Percentiles rank a stretch among this genome's conserved stretches.
Evolutionary conservation across 306 rosid species (phyloP).

Genomic region (Quercus aquifolioides): DNA sequence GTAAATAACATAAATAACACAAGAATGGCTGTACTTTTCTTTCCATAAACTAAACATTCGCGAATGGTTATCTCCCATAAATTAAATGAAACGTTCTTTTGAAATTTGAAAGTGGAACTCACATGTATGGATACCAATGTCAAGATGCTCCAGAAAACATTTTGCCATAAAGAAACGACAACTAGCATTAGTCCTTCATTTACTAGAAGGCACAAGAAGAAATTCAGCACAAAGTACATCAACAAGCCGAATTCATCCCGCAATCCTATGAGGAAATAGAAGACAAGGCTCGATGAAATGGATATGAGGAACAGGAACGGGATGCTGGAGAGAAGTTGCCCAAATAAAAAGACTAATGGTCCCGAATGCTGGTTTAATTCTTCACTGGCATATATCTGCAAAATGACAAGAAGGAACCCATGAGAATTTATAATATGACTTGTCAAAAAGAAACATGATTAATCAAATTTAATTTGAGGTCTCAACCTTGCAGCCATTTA

Average conservation of each 20-base stretch:
- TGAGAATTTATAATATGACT: neutral
- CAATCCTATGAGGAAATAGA: slow-evolving; percentile 88
- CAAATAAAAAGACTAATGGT: slow-evolving; percentile 75
- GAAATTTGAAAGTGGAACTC: slow-evolving; percentile 26
- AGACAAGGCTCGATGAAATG: slow-evolving; percentile 85
- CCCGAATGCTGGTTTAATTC: slow-evolving; percentile 86
- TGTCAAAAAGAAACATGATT: neutral
- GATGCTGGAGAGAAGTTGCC: slow-evolving; percentile 94
- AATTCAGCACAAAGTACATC: slow-evolving; percentile 97
- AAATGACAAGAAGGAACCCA: slow-evolving; percentile 9
- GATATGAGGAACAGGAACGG: slow-evolving; percentile 96
- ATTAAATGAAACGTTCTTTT: neutral
- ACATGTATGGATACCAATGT: slow-evolving; percentile 77
- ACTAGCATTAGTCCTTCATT: slow-evolving; percentile 93
- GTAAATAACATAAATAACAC: neutral
- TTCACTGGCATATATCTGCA: slow-evolving; percentile 84
- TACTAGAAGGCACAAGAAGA: slow-evolving; percentile 80
- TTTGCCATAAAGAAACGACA: slow-evolving; percentile 64
- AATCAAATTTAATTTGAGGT: neutral
- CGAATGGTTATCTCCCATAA: neutral
- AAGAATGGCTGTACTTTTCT: neutral
- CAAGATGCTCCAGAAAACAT: slow-evolving; percentile 83
- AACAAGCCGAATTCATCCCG: slow-evolving; percentile 86
- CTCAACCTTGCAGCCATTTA: no score
- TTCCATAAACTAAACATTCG: neutral